Base-by-base conservation (phyloP, 768 basidiomycete genomes). In the Boletus tylopilopsis region DNA sequence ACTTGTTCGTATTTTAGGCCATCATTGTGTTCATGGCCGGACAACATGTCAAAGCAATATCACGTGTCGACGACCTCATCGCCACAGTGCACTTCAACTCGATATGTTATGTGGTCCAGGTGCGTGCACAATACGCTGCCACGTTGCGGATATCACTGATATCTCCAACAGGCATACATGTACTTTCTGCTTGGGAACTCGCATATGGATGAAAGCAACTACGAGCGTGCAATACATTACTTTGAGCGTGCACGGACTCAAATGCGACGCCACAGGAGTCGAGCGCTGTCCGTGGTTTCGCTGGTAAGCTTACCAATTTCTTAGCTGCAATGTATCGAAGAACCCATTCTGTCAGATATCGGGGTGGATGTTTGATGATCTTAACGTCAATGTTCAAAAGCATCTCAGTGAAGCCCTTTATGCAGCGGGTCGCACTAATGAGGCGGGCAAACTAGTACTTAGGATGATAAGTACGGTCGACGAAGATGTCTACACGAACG, bases 101-200 rank as follows among this genome's bases (percentile, higher is more conserved):
- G 0, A 49, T 49, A 35, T 49, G 47, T 6, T 37, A 32, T 25
- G 35, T 49, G 5, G 48, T 49, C 30, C 41, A 54, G 45, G 55
- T 5, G 24, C 7, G 44, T 46, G 6, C 22, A 19, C 12, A 8
- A 19, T 16, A 21, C 12, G 27, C 21, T 21, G 5, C 12, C 2
- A 27, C 2, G 11, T 6, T 1, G 6, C 18, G 23, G 13, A 41
- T 16, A 18, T 36, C 41, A 5, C 32, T 49, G 9, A 53, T 12
- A n/a, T 18, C 15, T 15, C 12, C 9, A n/a, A 1, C 8, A 56
- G 48, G 47, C 52, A 10, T 46, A 53, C 8, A 56, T 56, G 48
- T 15, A 41, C 25, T 23, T 47, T 29, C 23, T 32, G 12, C 38
- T 39, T 21, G 55, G 55, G n/a, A 45, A 34, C 18, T 48, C 30